These are phyloP conservation scores for Phytophthora pisi DNA, from an alignment of 352 stramenopile species.

Conservation along the genomic window DNA sequence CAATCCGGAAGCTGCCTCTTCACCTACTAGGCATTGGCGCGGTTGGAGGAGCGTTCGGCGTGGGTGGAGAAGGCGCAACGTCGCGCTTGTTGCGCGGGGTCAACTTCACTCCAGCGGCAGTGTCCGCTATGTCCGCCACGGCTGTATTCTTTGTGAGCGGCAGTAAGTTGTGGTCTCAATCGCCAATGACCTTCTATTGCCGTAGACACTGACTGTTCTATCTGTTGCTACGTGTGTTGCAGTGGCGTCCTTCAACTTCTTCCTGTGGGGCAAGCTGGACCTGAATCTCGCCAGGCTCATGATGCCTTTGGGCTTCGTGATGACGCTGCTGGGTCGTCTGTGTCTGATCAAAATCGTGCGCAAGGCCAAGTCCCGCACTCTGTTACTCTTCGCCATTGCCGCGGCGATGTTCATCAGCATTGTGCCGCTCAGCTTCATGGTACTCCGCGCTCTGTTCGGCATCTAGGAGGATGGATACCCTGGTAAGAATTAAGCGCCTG, in stretches of 20 bases:
- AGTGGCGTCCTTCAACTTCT: conserved; percentile 51
- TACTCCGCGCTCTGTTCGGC: conserved; percentile 25
- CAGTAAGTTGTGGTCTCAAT: conserved; percentile 31
- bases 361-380: conserved; percentile 40
- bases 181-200: not conserved
- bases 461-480: conserved; percentile 13
- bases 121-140: conserved; percentile 78
- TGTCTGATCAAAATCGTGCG: conserved; percentile 41
- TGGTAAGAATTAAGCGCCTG: conserved; percentile 12
- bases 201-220: conserved; percentile 10
- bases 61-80: conserved; percentile 91
- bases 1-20: conserved; percentile 71
- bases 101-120: conserved; percentile 72
- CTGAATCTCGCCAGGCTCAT: conserved; percentile 32
- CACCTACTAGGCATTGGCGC: conserved; percentile 88
- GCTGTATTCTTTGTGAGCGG: conserved; percentile 45
- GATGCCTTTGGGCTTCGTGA: conserved; percentile 39
- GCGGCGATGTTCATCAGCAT: conserved; percentile 42
- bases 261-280: conserved; percentile 48
- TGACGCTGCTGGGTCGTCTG: conserved; percentile 43
- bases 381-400: conserved; percentile 40
- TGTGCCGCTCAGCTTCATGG: conserved; percentile 36
- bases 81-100: conserved; percentile 91
- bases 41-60: conserved; percentile 92
- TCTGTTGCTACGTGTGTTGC: not conserved